Percentiles rank a stretch among this genome's conserved stretches.
Evolutionary conservation across 148 eudicot genomes (phyloP).

Genomic region (Limonium bicolor): DNA sequence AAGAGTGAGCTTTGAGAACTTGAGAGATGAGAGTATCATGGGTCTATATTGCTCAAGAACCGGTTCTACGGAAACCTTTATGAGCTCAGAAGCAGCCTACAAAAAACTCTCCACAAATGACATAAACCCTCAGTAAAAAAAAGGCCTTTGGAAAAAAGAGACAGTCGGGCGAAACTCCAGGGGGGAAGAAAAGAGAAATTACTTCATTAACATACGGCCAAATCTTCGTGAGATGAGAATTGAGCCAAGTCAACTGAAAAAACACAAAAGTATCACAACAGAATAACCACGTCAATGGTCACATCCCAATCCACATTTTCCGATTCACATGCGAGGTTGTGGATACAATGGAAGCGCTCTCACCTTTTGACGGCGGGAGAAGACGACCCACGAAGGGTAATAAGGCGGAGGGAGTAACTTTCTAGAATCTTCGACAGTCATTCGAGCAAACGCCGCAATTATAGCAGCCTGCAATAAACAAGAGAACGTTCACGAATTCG

Average conservation of each 20-base stretch:
- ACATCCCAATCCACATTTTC: background rate
- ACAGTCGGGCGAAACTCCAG: background rate
- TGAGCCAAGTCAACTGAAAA: conserved; percentile 87
- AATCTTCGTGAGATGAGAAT: conserved; percentile 64
- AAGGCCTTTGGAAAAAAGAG: background rate
- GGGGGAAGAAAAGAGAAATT: background rate
- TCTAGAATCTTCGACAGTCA: conserved; percentile 93
- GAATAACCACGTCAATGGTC: background rate
- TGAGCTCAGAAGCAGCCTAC: conserved; percentile 95
- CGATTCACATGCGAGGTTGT: conserved; percentile 4
- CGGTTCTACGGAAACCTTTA: conserved; percentile 82
- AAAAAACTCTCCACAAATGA: background rate
- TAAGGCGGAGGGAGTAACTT: conserved; percentile 66
- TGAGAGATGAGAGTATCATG: conserved; percentile 60
- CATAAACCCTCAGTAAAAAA: background rate
- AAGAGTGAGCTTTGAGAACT: conserved; percentile 78
- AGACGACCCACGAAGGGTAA: conserved; percentile 95
- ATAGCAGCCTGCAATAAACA: conserved; percentile 39
- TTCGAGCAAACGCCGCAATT: conserved; percentile 80
- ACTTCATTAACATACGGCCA: conserved; percentile 92
- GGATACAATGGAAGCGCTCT: conserved; percentile 11
- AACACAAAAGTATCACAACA: background rate
- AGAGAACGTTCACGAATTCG: too few relatives aligned
- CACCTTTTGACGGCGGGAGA: conserved; percentile 84
- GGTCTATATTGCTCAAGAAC: conserved; percentile 85